Evolutionary conservation across 2,329 filamentous ascomycete genomes (phyloP), one percentile per base, ranked within the genome.

Genomic region (Diaporthe ilicicola): DNA sequence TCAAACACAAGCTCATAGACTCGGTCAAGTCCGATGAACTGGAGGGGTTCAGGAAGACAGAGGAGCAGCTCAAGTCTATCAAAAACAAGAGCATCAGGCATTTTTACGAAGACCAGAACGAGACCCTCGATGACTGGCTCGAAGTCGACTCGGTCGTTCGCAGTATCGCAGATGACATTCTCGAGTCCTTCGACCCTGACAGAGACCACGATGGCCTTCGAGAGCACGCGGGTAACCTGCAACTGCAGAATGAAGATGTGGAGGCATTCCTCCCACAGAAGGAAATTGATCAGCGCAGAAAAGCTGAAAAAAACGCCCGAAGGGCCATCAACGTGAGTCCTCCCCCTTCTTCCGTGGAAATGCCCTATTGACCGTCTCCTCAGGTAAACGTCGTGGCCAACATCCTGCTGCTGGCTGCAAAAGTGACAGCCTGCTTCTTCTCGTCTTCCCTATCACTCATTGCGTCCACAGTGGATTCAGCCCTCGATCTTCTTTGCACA

Each of bases 111-210:
- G 79, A 80, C 17, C 87, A 89, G 74, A 90, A 90, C 73, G 79
- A 82, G 12, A 79, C 83, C 1, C 76, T 90, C 13, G 86, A 89
- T 29, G 71, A 72, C 68, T 72, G 71, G 88, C 78, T 88, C 13
- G 87, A 90, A 76, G 86, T 90, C 42, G 88, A 90, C 77, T 84
- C 86, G 44, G 81, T 89, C 8, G 88, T 90, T 53, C 84, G 81
- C 62, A 67, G 62, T 17, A 70, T 90, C 48, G 85, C 88, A 13
- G 87, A 89, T 75, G 87, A 90, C 74, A 84, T 90, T 9, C 81
- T 90, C n/a, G 88, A 90, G 70, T 86, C 84, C 51, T 89, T 90
- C 83, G 83, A 88, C 72, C 88, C 88, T 1, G 88, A 90, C 67
- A 81, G 85, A 1, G 88, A 90, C 72, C 81, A 84, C 37, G 88